Evolutionary conservation across 768 basidiomycete species (phyloP).

Genomic region (Erythrobasidium yunnanense): DNA sequence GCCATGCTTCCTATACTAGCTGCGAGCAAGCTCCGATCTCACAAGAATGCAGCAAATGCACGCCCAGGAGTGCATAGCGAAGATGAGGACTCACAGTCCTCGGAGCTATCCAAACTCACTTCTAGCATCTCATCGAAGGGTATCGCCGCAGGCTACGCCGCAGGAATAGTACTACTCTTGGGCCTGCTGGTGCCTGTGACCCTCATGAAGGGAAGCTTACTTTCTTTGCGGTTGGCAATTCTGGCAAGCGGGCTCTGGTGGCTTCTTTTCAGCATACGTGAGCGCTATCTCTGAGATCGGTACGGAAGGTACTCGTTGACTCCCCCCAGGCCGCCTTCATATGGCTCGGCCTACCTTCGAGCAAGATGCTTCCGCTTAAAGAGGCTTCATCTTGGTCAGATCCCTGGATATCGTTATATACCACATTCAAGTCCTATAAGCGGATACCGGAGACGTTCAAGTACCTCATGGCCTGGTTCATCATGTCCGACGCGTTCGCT

Average conservation of each 20-base stretch:
- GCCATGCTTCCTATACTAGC: constrained; percentile 49
- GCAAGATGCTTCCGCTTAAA: background rate
- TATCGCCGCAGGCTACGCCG: constrained; percentile 32
- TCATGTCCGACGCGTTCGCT: constrained; percentile 75
- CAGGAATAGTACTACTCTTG: constrained; percentile 69
- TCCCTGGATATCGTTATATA: constrained; percentile 44
- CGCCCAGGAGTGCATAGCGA: too few species aligned
- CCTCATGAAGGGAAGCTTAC: constrained; percentile 60
- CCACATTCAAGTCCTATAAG: constrained; percentile 66
- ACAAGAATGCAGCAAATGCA: background rate
- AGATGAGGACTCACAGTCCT: constrained; percentile 25
- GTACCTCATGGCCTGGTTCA: constrained; percentile 86
- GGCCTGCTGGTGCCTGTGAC: constrained; percentile 68
- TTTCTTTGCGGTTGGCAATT: constrained; percentile 68
- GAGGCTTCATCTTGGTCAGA: background rate
- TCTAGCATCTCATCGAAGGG: constrained; percentile 39
- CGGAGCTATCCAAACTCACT: background rate
- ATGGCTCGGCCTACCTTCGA: constrained; percentile 9
- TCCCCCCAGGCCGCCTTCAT: constrained; percentile 10
- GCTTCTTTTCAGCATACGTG: constrained; percentile 69
- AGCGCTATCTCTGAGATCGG: constrained; percentile 52
- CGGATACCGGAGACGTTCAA: constrained; percentile 71
- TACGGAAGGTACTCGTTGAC: background rate
- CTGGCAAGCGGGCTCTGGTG: constrained; percentile 80
- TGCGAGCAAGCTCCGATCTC: background rate